These are phyloP conservation scores for Yamadazyma paraphyllophila DNA, from an alignment of 805 yeast species.

Conservation along the genomic window DNA sequence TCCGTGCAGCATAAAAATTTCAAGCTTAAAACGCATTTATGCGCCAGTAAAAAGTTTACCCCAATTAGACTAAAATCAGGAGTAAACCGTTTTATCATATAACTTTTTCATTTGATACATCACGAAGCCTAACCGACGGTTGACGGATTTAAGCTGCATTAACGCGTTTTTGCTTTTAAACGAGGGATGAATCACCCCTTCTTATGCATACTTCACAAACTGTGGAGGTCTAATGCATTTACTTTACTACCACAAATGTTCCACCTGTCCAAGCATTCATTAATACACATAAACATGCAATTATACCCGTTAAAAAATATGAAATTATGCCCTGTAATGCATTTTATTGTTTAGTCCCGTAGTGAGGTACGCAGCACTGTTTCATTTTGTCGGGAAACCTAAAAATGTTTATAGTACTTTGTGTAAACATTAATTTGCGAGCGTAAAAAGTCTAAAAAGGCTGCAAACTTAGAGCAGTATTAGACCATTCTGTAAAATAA, in stretches of 20 bases:
- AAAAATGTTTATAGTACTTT: neutral
- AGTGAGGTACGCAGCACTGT: too few species aligned
- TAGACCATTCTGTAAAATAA: too few species aligned
- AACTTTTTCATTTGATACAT: neutral
- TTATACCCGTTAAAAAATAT: too few species aligned
- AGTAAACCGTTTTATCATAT: neutral
- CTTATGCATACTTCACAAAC: too few species aligned
- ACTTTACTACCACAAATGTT: too few species aligned
- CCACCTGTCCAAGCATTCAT: too few species aligned
- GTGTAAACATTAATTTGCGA: neutral
- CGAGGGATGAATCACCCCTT: too few species aligned
- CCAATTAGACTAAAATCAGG: neutral
- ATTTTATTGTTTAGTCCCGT: too few species aligned
- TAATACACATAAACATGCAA: too few species aligned
- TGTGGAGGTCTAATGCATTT: too few species aligned
- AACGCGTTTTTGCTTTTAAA: neutral
- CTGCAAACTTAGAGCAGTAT: neutral
- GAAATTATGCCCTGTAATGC: too few species aligned
- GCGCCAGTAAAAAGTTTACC: neutral
- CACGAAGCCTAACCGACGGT: neutral
- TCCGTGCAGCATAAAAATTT: neutral
- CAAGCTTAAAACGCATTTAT: neutral
- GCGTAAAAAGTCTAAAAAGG: neutral
- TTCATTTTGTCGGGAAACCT: neutral
- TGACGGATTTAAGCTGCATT: neutral